A percentile compares a stretch with the other conserved stretches of the same genome.
Conservation (phyloP, 805 yeast genomes). For the Hanseniaspora occidentalis region DNA sequence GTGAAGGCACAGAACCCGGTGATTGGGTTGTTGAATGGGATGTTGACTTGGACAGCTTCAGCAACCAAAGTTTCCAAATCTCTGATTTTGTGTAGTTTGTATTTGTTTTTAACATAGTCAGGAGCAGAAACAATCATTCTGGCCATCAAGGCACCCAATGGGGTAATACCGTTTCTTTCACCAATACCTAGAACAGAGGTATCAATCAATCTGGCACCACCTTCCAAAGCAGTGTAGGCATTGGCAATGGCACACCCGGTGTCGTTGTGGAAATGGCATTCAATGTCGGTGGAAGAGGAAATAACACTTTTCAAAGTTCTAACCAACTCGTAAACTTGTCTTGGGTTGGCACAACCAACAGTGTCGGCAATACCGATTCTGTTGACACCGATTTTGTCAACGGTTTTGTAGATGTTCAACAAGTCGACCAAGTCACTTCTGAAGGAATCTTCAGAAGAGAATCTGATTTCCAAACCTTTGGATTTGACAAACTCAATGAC, state of each 20-base stretch:
- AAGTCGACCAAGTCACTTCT: conserved; percentile 93
- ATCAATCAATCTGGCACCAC: conserved; percentile 90
- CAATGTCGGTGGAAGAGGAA: conserved; percentile 91
- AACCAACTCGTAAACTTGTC: conserved; percentile 95
- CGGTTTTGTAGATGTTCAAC: conserved; percentile 90
- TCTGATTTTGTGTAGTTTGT: conserved; percentile 89
- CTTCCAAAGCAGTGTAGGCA: conserved; percentile 96
- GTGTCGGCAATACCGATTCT: conserved; percentile 99
- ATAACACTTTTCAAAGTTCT: conserved; percentile 89
- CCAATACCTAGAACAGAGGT: conserved; percentile 96
- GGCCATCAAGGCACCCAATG: conserved; percentile 97
- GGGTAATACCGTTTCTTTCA: conserved; percentile 97
- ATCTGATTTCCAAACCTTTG: conserved; percentile 93
- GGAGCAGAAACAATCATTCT: conserved; percentile 98
- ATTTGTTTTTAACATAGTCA: conserved; percentile 87
- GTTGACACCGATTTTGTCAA: conserved; percentile 94
- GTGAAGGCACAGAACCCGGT: conserved; percentile 99
- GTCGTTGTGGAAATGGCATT: conserved; percentile 97
- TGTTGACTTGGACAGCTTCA: conserved; percentile 91
- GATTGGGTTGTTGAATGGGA: conserved; percentile 97
- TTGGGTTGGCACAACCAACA: conserved; percentile 97
- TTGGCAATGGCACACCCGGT: conserved; percentile 99
- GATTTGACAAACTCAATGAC: conserved; percentile 95
- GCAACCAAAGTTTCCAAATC: conserved; percentile 94
- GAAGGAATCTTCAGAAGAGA: conserved; percentile 94